A percentile compares a stretch with the other conserved stretches of the same genome.
Conservation (phyloP, 371 early-diverging fungal species). For the Mucor indicus region DNA sequence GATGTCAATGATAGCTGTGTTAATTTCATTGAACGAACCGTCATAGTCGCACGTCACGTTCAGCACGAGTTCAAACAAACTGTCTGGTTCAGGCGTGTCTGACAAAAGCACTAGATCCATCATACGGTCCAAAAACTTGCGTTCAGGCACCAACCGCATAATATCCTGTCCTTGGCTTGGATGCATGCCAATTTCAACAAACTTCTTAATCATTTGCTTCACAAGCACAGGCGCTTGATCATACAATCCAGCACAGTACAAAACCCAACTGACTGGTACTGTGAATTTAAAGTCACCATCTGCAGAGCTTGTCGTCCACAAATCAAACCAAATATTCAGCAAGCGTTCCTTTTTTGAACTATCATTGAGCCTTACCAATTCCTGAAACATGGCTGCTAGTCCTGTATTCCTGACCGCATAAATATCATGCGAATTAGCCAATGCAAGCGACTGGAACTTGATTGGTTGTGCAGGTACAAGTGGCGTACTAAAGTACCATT, state of each 20-base stretch:
- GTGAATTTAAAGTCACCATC: conserved; percentile 11
- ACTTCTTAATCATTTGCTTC: conserved; percentile 31
- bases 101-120: conserved; percentile 38
- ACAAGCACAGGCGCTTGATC: conserved; percentile 38
- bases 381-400: conserved; percentile 27
- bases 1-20: conserved; percentile 7
- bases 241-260: conserved; percentile 36
- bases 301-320: conserved; percentile 16
- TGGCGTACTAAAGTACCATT: conserved; percentile 37
- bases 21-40: conserved; percentile 6
- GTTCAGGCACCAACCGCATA: not conserved
- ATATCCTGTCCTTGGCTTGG: not conserved
- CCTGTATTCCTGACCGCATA: conserved; percentile 26
- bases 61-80: conserved; percentile 28
- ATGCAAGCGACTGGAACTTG: conserved; percentile 10
- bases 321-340: conserved; percentile 22
- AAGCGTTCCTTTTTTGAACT: conserved; percentile 17
- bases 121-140: conserved; percentile 14
- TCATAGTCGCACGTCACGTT: conserved; percentile 1
- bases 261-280: conserved; percentile 32
- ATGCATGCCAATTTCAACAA: not conserved
- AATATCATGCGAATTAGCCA: conserved; percentile 23
- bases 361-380: conserved; percentile 29
- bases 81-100: conserved; percentile 33
- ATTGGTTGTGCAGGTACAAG: conserved; percentile 6